A percentile compares a stretch with the other conserved stretches of the same genome.
Conservation (phyloP, 768 basidiomycete species). For the Mycena vitilis region DNA sequence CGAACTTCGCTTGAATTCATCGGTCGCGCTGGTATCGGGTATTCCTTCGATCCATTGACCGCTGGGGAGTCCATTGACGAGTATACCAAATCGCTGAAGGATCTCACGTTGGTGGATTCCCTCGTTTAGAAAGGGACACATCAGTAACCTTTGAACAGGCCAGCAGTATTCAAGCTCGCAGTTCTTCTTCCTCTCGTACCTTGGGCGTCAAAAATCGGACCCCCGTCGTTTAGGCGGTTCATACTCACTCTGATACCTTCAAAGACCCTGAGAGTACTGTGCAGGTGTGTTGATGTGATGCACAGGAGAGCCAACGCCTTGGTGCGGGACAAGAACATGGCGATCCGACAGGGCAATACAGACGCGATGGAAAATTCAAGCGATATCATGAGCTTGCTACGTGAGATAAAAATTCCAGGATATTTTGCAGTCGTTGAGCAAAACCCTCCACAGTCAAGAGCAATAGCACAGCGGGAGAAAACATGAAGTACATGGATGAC, state of each 20-base stretch:
- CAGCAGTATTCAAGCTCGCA: slow-evolving; percentile 16
- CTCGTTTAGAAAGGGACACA: background rate
- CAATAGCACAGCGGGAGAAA: slow-evolving; percentile 48
- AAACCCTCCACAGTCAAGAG: slow-evolving; percentile 48
- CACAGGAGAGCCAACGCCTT: slow-evolving; percentile 50
- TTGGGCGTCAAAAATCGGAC: slow-evolving; percentile 39
- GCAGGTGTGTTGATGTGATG: slow-evolving; percentile 50
- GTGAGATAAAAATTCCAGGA: slow-evolving; percentile 38
- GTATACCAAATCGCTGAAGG: slow-evolving; percentile 22
- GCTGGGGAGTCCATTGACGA: slow-evolving; percentile 8
- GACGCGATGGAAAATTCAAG: slow-evolving; percentile 42
- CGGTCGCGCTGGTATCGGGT: slow-evolving; percentile 22
- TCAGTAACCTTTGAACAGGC: slow-evolving; percentile 4
- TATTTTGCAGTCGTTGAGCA: background rate
- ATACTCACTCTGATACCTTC: slow-evolving; percentile 49
- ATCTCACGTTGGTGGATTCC: slow-evolving; percentile 8
- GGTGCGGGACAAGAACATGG: slow-evolving; percentile 49
- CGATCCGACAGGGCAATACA: slow-evolving; percentile 49
- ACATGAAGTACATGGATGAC: slow-evolving; percentile 46
- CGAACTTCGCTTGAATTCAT: slow-evolving; percentile 30
- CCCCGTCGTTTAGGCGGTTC: slow-evolving; percentile 46
- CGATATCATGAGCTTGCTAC: slow-evolving; percentile 59
- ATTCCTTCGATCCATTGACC: slow-evolving; percentile 24
- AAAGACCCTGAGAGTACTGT: slow-evolving; percentile 43
- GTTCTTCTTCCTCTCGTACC: slow-evolving; percentile 32